phyloP scores from a whole-genome alignment of 2,329 filamentous ascomycete species.

The Polychaeton citri region DNA sequence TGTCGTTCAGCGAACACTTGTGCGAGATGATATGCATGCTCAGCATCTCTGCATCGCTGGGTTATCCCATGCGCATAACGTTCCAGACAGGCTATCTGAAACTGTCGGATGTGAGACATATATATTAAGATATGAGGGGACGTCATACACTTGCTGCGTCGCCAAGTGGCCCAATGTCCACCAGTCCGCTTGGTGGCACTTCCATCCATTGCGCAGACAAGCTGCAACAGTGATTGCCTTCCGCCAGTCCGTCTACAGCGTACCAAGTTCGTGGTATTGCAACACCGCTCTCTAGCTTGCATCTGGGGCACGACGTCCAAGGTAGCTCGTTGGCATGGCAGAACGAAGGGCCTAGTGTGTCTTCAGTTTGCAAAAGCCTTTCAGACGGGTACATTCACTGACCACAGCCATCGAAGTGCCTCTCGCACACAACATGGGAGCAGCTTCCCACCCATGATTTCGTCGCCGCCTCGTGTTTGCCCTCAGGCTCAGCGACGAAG shows the following conservation, averaged over 20 bases:
- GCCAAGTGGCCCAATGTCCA: neutral
- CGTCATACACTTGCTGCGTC: neutral
- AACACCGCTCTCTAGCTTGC: neutral
- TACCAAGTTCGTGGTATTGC: neutral
- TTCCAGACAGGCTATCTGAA: neutral
- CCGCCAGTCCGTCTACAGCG: neutral
- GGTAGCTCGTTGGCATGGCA: neutral
- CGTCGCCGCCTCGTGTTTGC: conserved; percentile 26
- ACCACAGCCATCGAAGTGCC: conserved; percentile 37
- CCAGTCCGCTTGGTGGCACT: neutral
- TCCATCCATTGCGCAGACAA: neutral
- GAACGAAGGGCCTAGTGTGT: neutral
- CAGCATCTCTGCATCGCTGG: neutral
- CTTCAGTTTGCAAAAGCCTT: too few relatives aligned
- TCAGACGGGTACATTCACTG: conserved; percentile 9
- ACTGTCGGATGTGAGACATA: too few relatives aligned
- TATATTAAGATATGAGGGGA: too few relatives aligned
- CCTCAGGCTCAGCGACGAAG: conserved; percentile 15
- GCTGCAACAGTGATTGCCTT: neutral
- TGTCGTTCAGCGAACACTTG: neutral
- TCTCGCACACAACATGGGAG: conserved; percentile 35
- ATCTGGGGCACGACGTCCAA: neutral
- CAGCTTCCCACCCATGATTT: conserved; percentile 36
- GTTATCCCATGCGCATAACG: neutral
- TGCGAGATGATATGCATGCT: neutral